Evolutionary conservation across 306 rosid genomes (phyloP), one percentile per base, ranked within the genome.

Genomic region (Prinsepia uniflora): DNA sequence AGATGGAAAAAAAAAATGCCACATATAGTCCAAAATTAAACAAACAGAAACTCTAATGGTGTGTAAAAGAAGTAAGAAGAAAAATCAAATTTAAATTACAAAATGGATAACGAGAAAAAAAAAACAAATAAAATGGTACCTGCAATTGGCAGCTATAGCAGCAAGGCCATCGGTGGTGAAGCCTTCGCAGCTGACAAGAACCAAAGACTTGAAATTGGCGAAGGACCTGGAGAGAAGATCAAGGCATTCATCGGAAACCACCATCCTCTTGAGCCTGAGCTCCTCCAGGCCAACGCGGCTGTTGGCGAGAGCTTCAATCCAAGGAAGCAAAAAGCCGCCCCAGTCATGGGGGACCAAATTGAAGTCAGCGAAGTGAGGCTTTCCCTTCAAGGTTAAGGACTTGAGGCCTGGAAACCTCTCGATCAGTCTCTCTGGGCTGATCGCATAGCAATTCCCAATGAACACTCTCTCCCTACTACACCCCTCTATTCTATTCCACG

Each of bases 361-460:
- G 82, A 94, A 94, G 84, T 94, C 98, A 0, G 97, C 97, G 67
- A 94, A 94, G 87, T 89, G 99, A 72, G 99, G 99, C 50, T 89
- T 94, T 10, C 99, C 99, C 62, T 94, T 94, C 75, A 94, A 73
- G 78, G 95, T 89, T 10, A 94, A 71, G 22, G 96, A 82, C 63
- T 81, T 90, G 0, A 94, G 63, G 40, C 76, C 83, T 2, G 91
- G 96, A 68, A 94, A 94, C 76, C 96, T 86, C 14, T 50, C 71
- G 57, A 91, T 71, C 76, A 92, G 67, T 81, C 90, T 89, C 84
- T 84, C 92, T 5, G 99, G 91, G 68, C 81, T 78, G 59, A 91
- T 86, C 4, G 97, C 89, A 65, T 89, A 94, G 76, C 99, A 94
- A 75, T 94, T 94, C 30, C 99, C 96, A 56, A 94, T 81, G 77